Base-by-base conservation (phyloP, 2,329 filamentous ascomycete species). In the Penicillium sp. region DNA sequence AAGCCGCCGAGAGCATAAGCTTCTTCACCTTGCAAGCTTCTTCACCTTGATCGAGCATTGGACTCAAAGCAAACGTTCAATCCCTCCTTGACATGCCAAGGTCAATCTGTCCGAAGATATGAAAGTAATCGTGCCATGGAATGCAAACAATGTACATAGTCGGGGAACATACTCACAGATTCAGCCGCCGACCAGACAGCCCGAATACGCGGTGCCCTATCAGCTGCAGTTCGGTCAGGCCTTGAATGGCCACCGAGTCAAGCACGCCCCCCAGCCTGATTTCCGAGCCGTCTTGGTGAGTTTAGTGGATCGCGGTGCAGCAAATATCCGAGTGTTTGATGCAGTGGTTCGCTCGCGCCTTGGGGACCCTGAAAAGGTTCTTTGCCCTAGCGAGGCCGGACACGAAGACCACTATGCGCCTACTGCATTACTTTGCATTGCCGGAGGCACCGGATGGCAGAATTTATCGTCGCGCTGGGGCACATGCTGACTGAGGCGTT, bases 401-500 rank as follows among this genome's bases (percentile, higher is more conserved):
- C 43, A 75, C 74, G 9, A 80, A 83, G 64, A 80, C 79, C 0
- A 79, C 80, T 3, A 72, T 80, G 48, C 67, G 80, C 2, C 62
- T 82, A 27, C 65, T 86, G 16, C 80, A 83, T 60, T 85, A 85
- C 62, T 80, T 78, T 50, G 71, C 69, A 4, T 62, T 76, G 2
- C 69, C 72, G 2, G 56, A 64, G 28, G 29, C 72, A 65, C 58
- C 70, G 35, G 56, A 68, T 13, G 56, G 64, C 41, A 64, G 67
- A 58, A 72, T 72, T 0, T 82, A 78, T 58, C 77, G 80, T 61
- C 75, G 83, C 22, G 81, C 82, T 0, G 83, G 83, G 14, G 79
- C 81, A 10, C 82, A 86, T 61, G 78, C 79, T 0, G 83, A 85
- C 61, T 86, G 81, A 79, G 81, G 77, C 51, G 77, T 84, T 49